Evolutionary conservation across 2,329 filamentous ascomycete species (phyloP).

Genomic region (Trichoderma sp.): DNA sequence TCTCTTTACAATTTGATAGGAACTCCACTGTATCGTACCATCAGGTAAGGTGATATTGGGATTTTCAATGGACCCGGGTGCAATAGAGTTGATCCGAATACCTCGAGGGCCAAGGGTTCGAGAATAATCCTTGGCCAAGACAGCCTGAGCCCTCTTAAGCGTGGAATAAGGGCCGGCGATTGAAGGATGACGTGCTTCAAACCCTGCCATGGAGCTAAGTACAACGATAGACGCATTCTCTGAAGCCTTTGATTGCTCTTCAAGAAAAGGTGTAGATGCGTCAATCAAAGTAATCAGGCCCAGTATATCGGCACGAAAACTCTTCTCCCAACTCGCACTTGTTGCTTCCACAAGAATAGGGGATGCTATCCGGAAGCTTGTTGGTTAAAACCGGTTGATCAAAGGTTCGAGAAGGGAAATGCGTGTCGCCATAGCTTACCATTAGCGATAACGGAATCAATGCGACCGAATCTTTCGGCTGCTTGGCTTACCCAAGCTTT

Average conservation of each 20-base stretch:
- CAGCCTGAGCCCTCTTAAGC: slow-evolving; percentile 35
- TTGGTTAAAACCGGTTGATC: background rate
- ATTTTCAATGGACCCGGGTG: slow-evolving; percentile 33
- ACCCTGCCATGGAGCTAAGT: slow-evolving; percentile 36
- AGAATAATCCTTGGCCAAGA: slow-evolving; percentile 35
- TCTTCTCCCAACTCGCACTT: slow-evolving; percentile 33
- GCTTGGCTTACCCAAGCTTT: slow-evolving; percentile 31
- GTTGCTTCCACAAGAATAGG: slow-evolving; percentile 27
- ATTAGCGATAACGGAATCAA: slow-evolving; percentile 36
- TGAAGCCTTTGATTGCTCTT: slow-evolving; percentile 23
- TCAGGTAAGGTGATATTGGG: slow-evolving; percentile 30
- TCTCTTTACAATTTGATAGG: slow-evolving; percentile 25
- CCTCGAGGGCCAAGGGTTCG: slow-evolving; percentile 33
- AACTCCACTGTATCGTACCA: slow-evolving; percentile 34
- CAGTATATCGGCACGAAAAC: slow-evolving; percentile 35
- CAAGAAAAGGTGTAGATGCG: slow-evolving; percentile 31
- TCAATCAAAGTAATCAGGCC: slow-evolving; percentile 35
- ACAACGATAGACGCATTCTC: slow-evolving; percentile 35
- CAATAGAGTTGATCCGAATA: slow-evolving; percentile 35
- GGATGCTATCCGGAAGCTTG: slow-evolving; percentile 23
- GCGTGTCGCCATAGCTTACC: slow-evolving; percentile 18
- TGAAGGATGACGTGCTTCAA: slow-evolving; percentile 29
- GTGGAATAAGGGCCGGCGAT: slow-evolving; percentile 32
- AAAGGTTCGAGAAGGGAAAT: background rate
- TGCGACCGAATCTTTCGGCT: slow-evolving; percentile 32